Base-by-base conservation (phyloP, 2,329 filamentous ascomycete genomes). In the Incumbomyces delicatus region DNA sequence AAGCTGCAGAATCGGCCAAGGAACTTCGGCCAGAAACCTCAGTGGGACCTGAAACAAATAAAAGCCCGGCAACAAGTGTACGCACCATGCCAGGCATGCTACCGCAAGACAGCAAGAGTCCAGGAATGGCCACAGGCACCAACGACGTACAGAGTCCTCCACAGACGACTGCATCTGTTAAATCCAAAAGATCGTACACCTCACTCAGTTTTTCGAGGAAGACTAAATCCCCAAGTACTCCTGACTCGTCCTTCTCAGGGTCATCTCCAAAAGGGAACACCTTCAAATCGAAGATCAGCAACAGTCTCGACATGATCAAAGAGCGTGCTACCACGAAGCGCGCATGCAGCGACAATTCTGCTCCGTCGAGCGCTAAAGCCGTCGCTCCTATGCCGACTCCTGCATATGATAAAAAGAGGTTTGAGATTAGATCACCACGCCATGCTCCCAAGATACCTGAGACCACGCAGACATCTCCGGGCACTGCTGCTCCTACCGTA, bases 221-320 rank as follows among this genome's bases (percentile, higher is more conserved):
- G n/a, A 27, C 22, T 10, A 22, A 30, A 11, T 44, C 41, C 16
- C 41, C 41, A 18, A 18, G 20, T 5, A 44, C 31, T 14, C 41
- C 41, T 2, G 41, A 44, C 8, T 34, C 11, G 18, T 27, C 17
- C 16, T 35, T 35, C 16, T 27, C 22, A 8, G 33, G 33, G n/a
- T 16, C 20, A 6, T 44, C 41, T 11, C 41, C 41, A 22, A 18
- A 18, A 22, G 41, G 29, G 3, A 29, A 12, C 12, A 30, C 13
- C 17, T 44, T 44, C 41, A 44, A 44, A 18, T 44, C 41, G 7
- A 44, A 44, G 29, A 22, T 44, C 17, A 44, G 41, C 22, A 44
- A 14, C 32, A 30, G 41, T 12, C 41, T 44, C 16, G 41, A 20
- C n/a, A 30, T 30, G 20, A 44, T 44, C 41, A 44, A 44, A 37